A percentile compares a stretch with the other conserved stretches of the same genome.
Conservation (phyloP, 1,139 yeast genomes). For the Saccharomyces hybrid region DNA sequence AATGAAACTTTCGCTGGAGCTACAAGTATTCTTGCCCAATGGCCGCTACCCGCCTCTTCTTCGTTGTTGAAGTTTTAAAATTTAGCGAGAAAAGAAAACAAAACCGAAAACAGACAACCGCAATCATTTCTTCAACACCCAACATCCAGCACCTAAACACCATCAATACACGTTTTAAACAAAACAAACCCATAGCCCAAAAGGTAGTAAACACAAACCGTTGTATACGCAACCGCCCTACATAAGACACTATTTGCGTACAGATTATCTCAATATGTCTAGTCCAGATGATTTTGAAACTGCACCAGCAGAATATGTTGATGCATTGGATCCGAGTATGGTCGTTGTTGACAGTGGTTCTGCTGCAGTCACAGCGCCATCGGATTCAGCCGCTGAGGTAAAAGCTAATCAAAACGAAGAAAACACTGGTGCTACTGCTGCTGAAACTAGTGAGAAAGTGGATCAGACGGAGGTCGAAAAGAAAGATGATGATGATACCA, state of each 20-base stretch:
- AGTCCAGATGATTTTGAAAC: constrained; percentile 17
- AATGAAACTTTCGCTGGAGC: background rate
- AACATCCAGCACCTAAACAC: constrained; percentile 19
- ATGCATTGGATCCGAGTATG: constrained; percentile 12
- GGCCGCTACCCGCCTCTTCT: background rate
- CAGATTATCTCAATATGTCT: background rate
- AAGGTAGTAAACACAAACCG: background rate
- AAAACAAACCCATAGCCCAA: constrained; percentile 3
- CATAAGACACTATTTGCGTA: background rate
- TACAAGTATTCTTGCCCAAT: background rate
- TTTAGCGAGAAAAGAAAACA: constrained; percentile 5
- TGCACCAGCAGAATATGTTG: constrained; percentile 22
- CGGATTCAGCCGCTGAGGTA: constrained; percentile 2
- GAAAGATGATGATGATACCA: constrained; percentile 3
- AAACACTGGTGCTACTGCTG: background rate
- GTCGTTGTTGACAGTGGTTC: background rate
- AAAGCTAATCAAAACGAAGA: background rate
- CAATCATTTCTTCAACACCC: constrained; percentile 4
- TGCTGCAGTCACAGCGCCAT: background rate
- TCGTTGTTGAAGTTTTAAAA: constrained; percentile 1
- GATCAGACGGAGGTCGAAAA: constrained; percentile 3
- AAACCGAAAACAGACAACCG: constrained; percentile 1
- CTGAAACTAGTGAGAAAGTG: background rate
- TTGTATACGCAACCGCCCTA: background rate
- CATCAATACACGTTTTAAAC: constrained; percentile 11